Base-by-base conservation (phyloP, 179 eudicot species). In the Camellia oleifera region DNA sequence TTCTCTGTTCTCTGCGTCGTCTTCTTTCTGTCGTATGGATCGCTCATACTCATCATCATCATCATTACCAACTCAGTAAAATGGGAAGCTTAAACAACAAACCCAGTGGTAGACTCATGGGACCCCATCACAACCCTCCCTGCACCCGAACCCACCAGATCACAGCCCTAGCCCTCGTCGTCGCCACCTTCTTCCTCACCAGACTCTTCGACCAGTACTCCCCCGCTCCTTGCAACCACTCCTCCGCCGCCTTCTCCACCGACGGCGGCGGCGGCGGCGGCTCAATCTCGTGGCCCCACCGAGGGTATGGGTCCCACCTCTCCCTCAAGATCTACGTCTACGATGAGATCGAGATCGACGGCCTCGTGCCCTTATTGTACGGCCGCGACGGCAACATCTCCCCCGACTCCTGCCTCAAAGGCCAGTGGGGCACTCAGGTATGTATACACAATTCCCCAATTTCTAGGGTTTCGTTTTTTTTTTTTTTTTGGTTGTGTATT, bases 391-490 rank as follows among this genome's bases (percentile, higher is more conserved):
- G 88, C 0, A 92, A 78, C 63, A 91, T 95, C 56, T 83, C 90
- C 4, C 80, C 91, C 42, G 88, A 87, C 8, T 67, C 84, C 13
- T 95, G 98, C 76, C n/a, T 90, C 40, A 92, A 91, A 82, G 98
- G 98, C 74, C 98, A 95, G 75, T 95, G 98, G 98, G 98, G 95
- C 56, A 93, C 98, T 83, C 98, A 95, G 97, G 97, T 93, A 62
- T 17, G 23, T 15, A 32, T 32, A 32, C 45, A n/a, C 4, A 0
- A 17, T 0, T 53, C 2, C 23, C 67, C 17, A 13, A 11, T 58
- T 58, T n/a, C 13, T n/a, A 40, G 48, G 75, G n/a, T 26, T 17
- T 12, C 7, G 44, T 7, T 53, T 15, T 20, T 73, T 50, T 12
- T 26, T 26, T 26, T 26, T 26, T 26, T 26, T 26, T 26, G 26